Base-by-base conservation (phyloP, 345 rosid species). In the Dovyalis caffra region DNA sequence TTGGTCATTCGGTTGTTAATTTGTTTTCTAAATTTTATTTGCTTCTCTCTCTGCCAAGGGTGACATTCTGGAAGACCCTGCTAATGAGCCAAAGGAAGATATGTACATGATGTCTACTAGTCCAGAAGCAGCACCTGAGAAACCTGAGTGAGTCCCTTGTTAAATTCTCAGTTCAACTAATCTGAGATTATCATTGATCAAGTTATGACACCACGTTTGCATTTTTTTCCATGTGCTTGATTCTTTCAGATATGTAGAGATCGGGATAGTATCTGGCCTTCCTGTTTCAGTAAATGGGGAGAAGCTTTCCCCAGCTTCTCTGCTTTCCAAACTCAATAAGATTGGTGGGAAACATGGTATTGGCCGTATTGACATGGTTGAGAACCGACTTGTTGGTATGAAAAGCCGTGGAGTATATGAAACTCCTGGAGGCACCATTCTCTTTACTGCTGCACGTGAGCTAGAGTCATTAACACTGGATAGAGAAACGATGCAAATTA, bases 361-460 rank as follows among this genome's bases (percentile, higher is more conserved):
- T 68, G 99, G 99, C 6, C 94, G 98, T 0, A 73, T 90, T 26
- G 98, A 92, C 92, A 77, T 90, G 91, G 99, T 95, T 10, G 99
- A 95, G 82, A 93, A 95, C 82, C 87, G 97, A 43, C 87, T 95
- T 20, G 97, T 91, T 15, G 99, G 96, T 37, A 95, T 93, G 99
- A 95, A 95, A 77, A 90, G 97, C 65, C 97, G 98, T 0, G 99
- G 99, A 32, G 96, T 92, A n/a, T 95, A 95, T 69, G 99, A 92
- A 84, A 92, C 99, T 80, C 99, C 98, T 3, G 99, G 99, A 51
- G 98, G 99, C 23, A 91, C 97, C 38, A 89, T 95, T 80, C 93
- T 95, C 9, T 95, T 85, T 70, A 67, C 82, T n/a, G 99, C 96
- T 2, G 89, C 62, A 0, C 93, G 87, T 7, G 98, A 93, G 74